A percentile compares a stretch with the other conserved stretches of the same genome.
Evolutionary conservation across 2,329 filamentous ascomycete genomes (phyloP).

Genomic region (Cladophialophora immunda): DNA sequence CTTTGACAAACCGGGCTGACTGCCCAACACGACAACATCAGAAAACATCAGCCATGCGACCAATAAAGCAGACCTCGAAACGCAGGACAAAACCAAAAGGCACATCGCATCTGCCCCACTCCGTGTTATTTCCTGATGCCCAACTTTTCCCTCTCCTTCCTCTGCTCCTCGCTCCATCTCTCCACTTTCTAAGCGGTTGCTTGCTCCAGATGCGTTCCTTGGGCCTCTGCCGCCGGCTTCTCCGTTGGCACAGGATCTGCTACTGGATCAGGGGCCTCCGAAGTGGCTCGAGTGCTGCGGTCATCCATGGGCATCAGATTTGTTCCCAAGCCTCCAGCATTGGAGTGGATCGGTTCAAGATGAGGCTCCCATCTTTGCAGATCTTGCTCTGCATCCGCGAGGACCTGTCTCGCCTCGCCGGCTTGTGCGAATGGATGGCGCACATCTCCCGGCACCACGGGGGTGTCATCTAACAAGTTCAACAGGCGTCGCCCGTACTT

Average conservation of each 20-base stretch:
- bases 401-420: constrained; percentile 78
- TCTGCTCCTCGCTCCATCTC: constrained; percentile 28
- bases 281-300: constrained; percentile 31
- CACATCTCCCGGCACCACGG: constrained; percentile 84
- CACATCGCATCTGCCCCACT: not conserved
- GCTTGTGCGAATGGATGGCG: constrained; percentile 73
- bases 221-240: constrained; percentile 29
- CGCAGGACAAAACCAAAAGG: not conserved
- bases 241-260: constrained; percentile 15
- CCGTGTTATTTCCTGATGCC: constrained; percentile 13
- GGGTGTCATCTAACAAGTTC: constrained; percentile 85
- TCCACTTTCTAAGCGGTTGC: constrained; percentile 39
- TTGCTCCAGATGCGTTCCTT: constrained; percentile 38
- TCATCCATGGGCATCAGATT: constrained; percentile 48
- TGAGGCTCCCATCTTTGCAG: constrained; percentile 75
- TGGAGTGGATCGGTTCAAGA: constrained; percentile 62
- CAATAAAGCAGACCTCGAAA: not conserved
- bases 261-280: constrained; percentile 28
- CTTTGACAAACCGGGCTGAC: constrained; percentile 5
- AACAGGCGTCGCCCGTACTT: constrained; percentile 87
- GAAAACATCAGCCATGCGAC: constrained; percentile 21
- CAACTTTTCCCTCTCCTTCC: constrained; percentile 19
- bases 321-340: constrained; percentile 57
- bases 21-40: constrained; percentile 11
- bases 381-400: constrained; percentile 92